Evolutionary conservation across 2,329 filamentous ascomycete genomes (phyloP), one percentile per base, ranked within the genome.

Genomic region (Aspergillus thermomutatus): DNA sequence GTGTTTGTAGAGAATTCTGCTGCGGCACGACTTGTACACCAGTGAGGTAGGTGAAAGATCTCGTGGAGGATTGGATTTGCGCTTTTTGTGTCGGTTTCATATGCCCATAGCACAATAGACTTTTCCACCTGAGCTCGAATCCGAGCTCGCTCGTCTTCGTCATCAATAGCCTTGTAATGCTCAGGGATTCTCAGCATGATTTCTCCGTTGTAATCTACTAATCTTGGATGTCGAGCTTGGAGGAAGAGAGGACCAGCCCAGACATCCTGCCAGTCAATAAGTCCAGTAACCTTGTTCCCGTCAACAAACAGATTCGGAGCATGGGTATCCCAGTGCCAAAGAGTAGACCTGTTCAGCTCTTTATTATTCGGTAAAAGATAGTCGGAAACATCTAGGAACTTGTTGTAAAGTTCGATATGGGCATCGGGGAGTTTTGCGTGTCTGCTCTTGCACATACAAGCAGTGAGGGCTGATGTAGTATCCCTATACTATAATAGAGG

Each of bases 241-340:
- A 66, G 63, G 26, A 68, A 63, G 19, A 69, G 57, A 31, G 64
- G 69, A 1, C 51, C 66, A 19, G 64, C 63, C 61, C 69, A 77
- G 10, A 55, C 62, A 19, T 69, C 67, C 61, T 78, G 72, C 75
- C 76, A 79, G 61, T 79, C 74, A 52, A 80, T 77, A 5, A 79
- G 52, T 51, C 70, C 67, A 7, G 72, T 71, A 40, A 79, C 70
- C 46, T 60, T 62, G 25, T 68, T 58, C n/a, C 72, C 34, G 27
- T 66, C 25, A 11, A 77, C 67, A 57, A 78, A 78, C 25, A 79
- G 62, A 56, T 77, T 79, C 2, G 63, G 62, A 17, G 70, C 57
- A 59, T 73, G 71, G 26, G 78, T 61, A 63, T 78, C 74, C 31
- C 60, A 64, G 64, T 79, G 74, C 72, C 69, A 77, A 37, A 79